Percentiles rank a stretch among this genome's conserved stretches.
These are phyloP conservation scores for Aspergillus niger DNA, from an alignment of 2,329 filamentous ascomycete genomes.

Conservation along the genomic window DNA sequence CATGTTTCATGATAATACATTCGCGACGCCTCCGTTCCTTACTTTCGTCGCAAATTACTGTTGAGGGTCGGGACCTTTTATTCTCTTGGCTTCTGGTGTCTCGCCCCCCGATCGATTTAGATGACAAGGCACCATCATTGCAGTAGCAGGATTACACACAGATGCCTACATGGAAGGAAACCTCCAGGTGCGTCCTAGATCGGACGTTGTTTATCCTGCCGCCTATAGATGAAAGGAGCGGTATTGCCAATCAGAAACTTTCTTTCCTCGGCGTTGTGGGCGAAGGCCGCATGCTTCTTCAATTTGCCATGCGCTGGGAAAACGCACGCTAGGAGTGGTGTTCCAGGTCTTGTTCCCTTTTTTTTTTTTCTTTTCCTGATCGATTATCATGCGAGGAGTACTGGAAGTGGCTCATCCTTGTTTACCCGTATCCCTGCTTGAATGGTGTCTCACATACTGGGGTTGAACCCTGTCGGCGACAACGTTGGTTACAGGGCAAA, in stretches of 20 bases:
- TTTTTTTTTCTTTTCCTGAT: no score
- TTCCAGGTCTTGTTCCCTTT: slow-evolving; percentile 1
- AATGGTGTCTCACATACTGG: slow-evolving; percentile 12
- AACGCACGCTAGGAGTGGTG: not conserved
- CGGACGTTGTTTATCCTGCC: not conserved
- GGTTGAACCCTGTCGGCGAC: slow-evolving; percentile 8
- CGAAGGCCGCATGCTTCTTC: slow-evolving; percentile 4
- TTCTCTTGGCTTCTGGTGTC: not conserved
- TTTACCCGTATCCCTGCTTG: slow-evolving; percentile 10
- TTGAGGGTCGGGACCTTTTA: not conserved
- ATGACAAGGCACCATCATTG: not conserved
- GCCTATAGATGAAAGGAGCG: slow-evolving; percentile 1
- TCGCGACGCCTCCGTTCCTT: not conserved
- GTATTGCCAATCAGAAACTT: slow-evolving; percentile 4
- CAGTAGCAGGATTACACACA: not conserved
- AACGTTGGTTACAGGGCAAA: slow-evolving; percentile 3
- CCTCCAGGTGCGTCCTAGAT: not conserved
- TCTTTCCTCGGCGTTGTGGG: not conserved
- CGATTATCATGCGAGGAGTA: slow-evolving; percentile 8
- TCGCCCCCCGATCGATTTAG: not conserved
- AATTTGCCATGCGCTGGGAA: not conserved
- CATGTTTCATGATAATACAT: slow-evolving; percentile 4
- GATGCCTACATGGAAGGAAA: not conserved
- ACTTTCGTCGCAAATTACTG: not conserved
- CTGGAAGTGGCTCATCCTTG: slow-evolving; percentile 1